These are phyloP conservation scores for Pleoardoris graminearum DNA, from an alignment of 2,329 filamentous ascomycete genomes.

Conservation along the genomic window DNA sequence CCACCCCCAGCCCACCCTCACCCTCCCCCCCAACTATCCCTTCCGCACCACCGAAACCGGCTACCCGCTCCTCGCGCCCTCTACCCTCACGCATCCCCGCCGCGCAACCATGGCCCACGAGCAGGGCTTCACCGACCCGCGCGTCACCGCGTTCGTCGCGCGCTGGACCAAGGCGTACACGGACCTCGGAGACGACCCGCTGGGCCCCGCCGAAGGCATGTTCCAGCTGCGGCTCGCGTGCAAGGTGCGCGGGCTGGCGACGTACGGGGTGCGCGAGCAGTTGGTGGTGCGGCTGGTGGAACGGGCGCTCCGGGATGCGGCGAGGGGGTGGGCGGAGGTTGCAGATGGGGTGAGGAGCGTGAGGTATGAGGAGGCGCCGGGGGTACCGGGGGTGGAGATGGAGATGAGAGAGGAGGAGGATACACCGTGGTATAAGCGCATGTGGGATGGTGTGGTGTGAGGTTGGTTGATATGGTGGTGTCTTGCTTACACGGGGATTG, in stretches of 20 bases:
- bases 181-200: not conserved
- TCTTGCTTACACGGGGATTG: too few relatives aligned
- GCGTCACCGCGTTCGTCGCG: not conserved
- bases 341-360: not conserved
- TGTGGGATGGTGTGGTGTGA: too few relatives aligned
- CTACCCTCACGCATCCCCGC: not conserved
- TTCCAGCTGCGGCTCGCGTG: not conserved
- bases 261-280: not conserved
- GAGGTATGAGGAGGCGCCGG: not conserved
- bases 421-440: too few relatives aligned
- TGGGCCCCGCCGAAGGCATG: not conserved
- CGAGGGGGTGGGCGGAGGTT: not conserved
- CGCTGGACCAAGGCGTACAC: not conserved
- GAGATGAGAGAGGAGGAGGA: not conserved
- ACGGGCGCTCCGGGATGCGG: constrained; percentile 1
- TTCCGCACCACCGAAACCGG: not conserved
- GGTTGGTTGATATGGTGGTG: too few relatives aligned
- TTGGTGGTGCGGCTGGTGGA: constrained; percentile 4
- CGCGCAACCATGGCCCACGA: not conserved
- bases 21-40: not conserved
- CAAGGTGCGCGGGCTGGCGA: not conserved
- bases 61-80: not conserved
- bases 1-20: not conserved
- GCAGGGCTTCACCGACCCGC: not conserved
- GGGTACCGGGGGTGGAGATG: not conserved